Evolutionary conservation across 768 basidiomycete genomes (phyloP).

Genomic region (Termitomyces sp.): DNA sequence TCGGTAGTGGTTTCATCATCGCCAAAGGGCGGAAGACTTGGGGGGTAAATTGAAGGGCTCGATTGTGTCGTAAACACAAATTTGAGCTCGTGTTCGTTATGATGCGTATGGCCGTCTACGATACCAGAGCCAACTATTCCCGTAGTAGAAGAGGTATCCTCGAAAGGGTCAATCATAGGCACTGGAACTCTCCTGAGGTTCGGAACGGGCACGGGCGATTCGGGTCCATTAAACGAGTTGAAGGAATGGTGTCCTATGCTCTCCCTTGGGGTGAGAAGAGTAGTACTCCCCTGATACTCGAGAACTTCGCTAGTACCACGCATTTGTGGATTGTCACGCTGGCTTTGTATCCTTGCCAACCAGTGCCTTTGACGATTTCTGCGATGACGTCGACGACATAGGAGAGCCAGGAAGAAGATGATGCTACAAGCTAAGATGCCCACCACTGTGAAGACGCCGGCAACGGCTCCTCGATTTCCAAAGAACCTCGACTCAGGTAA

Average conservation of each 20-base stretch:
- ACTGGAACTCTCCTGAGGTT: slow-evolving; percentile 4
- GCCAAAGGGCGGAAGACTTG: slow-evolving; percentile 32
- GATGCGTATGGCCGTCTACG: slow-evolving; percentile 1
- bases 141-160: background rate
- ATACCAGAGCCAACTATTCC: slow-evolving; percentile 1
- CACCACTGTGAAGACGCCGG: slow-evolving; percentile 67
- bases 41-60: slow-evolving; percentile 46
- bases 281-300: background rate
- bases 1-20: slow-evolving; percentile 21
- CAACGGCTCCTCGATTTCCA: slow-evolving; percentile 59
- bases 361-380: slow-evolving; percentile 28
- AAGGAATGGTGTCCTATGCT: background rate
- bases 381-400: slow-evolving; percentile 36
- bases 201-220: background rate
- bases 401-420: slow-evolving; percentile 36
- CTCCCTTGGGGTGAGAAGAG: background rate
- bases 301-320: slow-evolving; percentile 4
- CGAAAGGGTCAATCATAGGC: background rate
- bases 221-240: background rate
- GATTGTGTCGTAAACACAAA: slow-evolving; percentile 32
- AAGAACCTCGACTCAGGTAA: slow-evolving; percentile 42
- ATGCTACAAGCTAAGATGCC: slow-evolving; percentile 49
- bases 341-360: slow-evolving; percentile 29
- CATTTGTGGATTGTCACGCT: slow-evolving; percentile 24
- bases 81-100: slow-evolving; percentile 10